A percentile compares a stretch with the other conserved stretches of the same genome.
Evolutionary conservation across 352 stramenopile genomes (phyloP).

Genomic region (Thraustochytrium sp.): DNA sequence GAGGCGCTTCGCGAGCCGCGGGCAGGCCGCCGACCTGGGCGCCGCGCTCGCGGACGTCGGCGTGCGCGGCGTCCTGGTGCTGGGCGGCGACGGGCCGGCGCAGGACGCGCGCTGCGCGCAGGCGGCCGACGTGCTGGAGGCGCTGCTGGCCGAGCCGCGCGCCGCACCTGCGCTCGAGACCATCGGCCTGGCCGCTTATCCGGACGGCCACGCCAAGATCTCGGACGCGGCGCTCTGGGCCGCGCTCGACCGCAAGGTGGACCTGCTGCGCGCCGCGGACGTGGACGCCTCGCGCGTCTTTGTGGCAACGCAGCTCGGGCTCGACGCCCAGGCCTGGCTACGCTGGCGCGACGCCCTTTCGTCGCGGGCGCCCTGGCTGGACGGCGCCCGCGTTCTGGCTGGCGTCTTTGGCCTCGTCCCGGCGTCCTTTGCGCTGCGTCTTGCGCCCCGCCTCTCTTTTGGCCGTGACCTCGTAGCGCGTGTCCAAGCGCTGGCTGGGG

Average conservation of each 20-base stretch:
- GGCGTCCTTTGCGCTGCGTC: background rate
- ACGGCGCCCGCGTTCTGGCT: background rate
- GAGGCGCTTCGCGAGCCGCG: background rate
- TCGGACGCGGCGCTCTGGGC: background rate
- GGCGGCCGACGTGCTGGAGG: background rate
- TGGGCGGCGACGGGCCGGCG: background rate
- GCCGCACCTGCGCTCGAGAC: background rate
- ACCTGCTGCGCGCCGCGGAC: background rate
- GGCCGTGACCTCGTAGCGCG: background rate
- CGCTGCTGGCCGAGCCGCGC: background rate
- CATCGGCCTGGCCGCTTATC: constrained; percentile 8
- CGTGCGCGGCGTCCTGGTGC: background rate
- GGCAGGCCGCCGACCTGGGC: background rate
- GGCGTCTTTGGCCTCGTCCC: background rate
- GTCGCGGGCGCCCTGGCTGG: background rate
- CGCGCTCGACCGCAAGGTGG: background rate
- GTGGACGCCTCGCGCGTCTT: background rate
- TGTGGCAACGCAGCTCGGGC: background rate
- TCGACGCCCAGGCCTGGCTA: background rate
- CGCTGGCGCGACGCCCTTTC: background rate
- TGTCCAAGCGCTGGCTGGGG: too few relatives aligned
- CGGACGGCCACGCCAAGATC: background rate
- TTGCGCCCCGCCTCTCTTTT: background rate
- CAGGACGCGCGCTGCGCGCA: background rate
- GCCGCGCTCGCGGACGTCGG: background rate